Conservation (phyloP, 2,329 filamentous ascomycete species). For the Aspergillus thermomutatus region DNA sequence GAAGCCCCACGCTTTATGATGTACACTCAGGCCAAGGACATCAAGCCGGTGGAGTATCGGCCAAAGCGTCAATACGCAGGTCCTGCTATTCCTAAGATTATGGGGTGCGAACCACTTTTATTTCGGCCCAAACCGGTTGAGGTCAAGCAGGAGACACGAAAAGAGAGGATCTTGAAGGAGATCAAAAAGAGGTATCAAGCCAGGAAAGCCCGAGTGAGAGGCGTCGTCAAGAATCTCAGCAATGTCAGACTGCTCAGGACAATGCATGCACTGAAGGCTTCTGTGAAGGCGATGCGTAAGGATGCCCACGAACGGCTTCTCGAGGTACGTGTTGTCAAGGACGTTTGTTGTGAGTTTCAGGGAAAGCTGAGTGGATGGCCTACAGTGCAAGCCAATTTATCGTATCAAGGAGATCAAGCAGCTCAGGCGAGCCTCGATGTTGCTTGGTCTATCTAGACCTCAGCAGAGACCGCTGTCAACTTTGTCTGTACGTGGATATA, state of each 20-base stretch:
- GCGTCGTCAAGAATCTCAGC: background rate
- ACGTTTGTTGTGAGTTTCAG: background rate
- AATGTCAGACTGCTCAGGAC: background rate
- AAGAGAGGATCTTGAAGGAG: background rate
- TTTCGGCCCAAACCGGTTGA: background rate
- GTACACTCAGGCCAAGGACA: background rate
- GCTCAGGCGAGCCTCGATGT: conserved; percentile 1
- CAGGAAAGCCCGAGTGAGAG: background rate
- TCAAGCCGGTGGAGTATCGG: conserved; percentile 1
- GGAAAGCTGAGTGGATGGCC: background rate
- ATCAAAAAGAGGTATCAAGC: background rate
- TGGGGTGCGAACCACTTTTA: background rate
- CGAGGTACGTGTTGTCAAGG: background rate
- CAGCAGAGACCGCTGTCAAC: background rate
- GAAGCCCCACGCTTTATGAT: conserved; percentile 6
- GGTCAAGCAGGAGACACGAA: background rate
- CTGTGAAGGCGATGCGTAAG: background rate
- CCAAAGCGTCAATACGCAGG: background rate
- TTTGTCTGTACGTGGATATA: background rate
- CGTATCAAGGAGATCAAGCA: conserved; percentile 4
- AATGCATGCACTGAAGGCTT: background rate
- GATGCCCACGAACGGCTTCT: background rate
- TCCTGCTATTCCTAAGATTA: conserved; percentile 1
- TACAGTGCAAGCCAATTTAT: conserved; percentile 6
- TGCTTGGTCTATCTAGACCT: conserved; percentile 1